Conservation (phyloP, 345 rosid species). For the Euphorbia tirucalli region DNA sequence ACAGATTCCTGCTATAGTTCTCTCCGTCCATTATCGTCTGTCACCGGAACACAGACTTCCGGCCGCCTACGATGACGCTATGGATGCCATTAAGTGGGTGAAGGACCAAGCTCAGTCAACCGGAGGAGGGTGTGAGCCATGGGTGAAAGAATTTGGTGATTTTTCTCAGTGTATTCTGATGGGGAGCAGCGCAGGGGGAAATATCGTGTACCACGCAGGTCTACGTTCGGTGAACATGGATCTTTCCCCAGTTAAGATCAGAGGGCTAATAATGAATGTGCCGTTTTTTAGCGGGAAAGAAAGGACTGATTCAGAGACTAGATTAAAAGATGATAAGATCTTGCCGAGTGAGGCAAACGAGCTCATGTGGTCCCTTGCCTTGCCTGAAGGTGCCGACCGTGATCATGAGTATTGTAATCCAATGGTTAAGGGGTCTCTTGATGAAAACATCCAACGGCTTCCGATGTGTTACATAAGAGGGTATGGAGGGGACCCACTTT, state of each 20-base stretch:
- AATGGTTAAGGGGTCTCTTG: constrained; percentile 20
- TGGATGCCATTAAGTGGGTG: constrained; percentile 67
- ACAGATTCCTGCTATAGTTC: constrained; percentile 43
- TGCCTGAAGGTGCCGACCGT: constrained; percentile 63
- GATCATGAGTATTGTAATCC: constrained; percentile 80
- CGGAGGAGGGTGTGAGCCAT: constrained; percentile 44
- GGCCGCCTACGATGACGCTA: constrained; percentile 77
- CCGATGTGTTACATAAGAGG: constrained; percentile 49
- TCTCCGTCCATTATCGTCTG: constrained; percentile 80
- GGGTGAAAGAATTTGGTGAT: constrained; percentile 60
- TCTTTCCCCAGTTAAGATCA: constrained; percentile 50
- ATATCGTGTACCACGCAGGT: constrained; percentile 64
- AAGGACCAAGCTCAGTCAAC: constrained; percentile 46
- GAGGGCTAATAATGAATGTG: constrained; percentile 60
- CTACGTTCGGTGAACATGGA: constrained; percentile 45
- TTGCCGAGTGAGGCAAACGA: constrained; percentile 55
- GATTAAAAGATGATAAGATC: constrained; percentile 44
- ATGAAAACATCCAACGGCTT: constrained; percentile 46
- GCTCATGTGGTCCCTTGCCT: constrained; percentile 61
- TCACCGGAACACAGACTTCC: constrained; percentile 97
- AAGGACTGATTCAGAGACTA: constrained; percentile 59
- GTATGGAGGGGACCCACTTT: constrained; percentile 72
- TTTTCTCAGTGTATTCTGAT: constrained; percentile 54
- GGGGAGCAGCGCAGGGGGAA: constrained; percentile 79
- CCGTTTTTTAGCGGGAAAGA: constrained; percentile 64